A percentile compares a stretch with the other conserved stretches of the same genome.
These are phyloP conservation scores for Calcarisporium arbuscula DNA, from an alignment of 2,329 filamentous ascomycete genomes.

Conservation along the genomic window DNA sequence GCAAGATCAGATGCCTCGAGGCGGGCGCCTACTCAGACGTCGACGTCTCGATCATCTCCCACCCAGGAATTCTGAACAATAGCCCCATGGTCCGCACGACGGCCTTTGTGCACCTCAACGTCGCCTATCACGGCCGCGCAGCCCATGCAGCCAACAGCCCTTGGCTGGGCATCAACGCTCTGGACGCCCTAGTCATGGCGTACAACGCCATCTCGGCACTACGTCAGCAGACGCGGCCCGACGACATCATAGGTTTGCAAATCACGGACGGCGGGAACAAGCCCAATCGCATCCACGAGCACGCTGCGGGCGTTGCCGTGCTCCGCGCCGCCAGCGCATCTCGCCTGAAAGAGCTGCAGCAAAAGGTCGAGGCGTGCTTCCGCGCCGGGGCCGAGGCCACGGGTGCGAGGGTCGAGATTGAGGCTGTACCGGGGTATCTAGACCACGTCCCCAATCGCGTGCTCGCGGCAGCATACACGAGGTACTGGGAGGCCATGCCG, in stretches of 20 bases:
- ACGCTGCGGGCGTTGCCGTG: slow-evolving; percentile 36
- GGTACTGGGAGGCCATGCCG: too few relatives aligned
- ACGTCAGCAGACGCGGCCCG: slow-evolving; percentile 48
- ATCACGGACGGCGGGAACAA: slow-evolving; percentile 45
- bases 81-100: slow-evolving; percentile 43
- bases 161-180: slow-evolving; percentile 52
- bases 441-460: slow-evolving; percentile 49
- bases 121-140: slow-evolving; percentile 46
- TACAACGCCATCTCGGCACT: slow-evolving; percentile 43
- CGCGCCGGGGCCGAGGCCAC: slow-evolving; percentile 30
- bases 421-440: slow-evolving; percentile 36
- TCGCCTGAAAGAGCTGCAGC: slow-evolving; percentile 30
- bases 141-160: slow-evolving; percentile 50
- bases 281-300: slow-evolving; percentile 50
- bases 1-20: slow-evolving; percentile 38
- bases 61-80: slow-evolving; percentile 30
- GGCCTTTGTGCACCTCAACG: slow-evolving; percentile 42
- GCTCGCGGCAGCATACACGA: slow-evolving; percentile 38
- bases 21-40: slow-evolving; percentile 29
- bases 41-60: slow-evolving; percentile 16
- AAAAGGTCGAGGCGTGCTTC: slow-evolving; percentile 35
- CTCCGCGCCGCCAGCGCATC: slow-evolving; percentile 36
- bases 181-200: slow-evolving; percentile 46
- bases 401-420: slow-evolving; percentile 39
- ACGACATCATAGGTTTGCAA: slow-evolving; percentile 42